Evolutionary conservation across 108 stramenopile genomes (phyloP).

Genomic region (Fragilariopsis cylindrus): DNA sequence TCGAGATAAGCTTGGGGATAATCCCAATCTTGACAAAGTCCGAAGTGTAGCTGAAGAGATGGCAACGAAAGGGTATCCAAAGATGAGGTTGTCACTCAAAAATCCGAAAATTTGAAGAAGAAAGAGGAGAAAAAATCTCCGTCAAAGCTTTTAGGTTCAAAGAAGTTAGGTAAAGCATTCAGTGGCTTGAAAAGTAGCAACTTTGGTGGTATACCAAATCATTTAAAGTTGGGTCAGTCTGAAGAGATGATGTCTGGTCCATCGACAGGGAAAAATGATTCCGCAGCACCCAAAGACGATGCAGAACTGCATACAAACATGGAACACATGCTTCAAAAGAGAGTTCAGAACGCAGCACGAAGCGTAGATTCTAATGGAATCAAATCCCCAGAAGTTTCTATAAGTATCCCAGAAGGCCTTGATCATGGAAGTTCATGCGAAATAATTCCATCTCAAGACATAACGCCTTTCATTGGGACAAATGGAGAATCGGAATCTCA

Average conservation of each 20-base stretch:
- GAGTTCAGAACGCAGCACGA: conserved; percentile 41
- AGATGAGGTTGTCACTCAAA: background rate
- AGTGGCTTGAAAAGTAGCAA: conserved; percentile 12
- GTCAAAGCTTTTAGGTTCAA: conserved; percentile 38
- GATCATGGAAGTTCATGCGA: conserved; percentile 63
- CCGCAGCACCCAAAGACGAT: conserved; percentile 35
- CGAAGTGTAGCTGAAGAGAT: conserved; percentile 59
- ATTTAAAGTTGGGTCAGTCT: background rate
- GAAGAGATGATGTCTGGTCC: background rate
- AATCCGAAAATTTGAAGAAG: background rate
- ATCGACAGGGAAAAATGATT: conserved; percentile 1
- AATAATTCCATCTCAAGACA: conserved; percentile 64
- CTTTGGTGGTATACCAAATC: conserved; percentile 8
- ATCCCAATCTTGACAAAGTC: conserved; percentile 60
- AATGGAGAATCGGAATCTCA: conserved; percentile 48
- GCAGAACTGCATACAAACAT: conserved; percentile 50
- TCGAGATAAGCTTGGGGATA: conserved; percentile 48
- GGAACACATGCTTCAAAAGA: conserved; percentile 58
- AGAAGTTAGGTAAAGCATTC: conserved; percentile 33
- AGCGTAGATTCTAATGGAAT: conserved; percentile 53
- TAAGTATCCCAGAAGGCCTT: conserved; percentile 59
- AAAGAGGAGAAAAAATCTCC: conserved; percentile 10
- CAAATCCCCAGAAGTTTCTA: conserved; percentile 36
- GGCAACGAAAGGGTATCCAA: conserved; percentile 37
- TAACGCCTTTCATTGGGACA: conserved; percentile 51